phyloP scores from a whole-genome alignment of 768 basidiomycete species.

The Daedaleopsis nitida region DNA sequence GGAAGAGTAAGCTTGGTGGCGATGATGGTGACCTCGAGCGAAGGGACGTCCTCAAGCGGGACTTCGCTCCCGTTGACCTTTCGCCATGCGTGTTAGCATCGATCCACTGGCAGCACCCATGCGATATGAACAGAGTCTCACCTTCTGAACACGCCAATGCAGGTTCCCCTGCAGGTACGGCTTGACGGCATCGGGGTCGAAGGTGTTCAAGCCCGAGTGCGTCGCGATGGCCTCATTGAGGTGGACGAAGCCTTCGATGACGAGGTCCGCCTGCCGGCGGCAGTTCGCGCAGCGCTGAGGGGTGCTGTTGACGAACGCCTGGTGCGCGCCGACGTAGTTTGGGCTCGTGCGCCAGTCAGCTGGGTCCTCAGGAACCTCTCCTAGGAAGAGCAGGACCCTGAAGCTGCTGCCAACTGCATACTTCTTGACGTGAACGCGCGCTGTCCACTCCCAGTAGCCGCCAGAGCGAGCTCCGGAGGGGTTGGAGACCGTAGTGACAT shows the following conservation, averaged over 20 bases:
- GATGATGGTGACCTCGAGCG: conserved; percentile 11
- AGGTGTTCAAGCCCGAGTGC: not conserved
- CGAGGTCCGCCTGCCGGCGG: conserved; percentile 12
- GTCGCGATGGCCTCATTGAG: conserved; percentile 18
- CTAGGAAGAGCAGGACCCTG: conserved; percentile 51
- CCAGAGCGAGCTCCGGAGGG: not conserved
- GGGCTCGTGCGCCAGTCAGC: conserved; percentile 36
- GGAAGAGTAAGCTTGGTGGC: conserved; percentile 5
- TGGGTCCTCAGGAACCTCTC: conserved; percentile 28
- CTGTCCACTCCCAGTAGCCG: conserved; percentile 43
- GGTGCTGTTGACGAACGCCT: conserved; percentile 42
- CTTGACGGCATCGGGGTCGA: conserved; percentile 10
- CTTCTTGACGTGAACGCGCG: conserved; percentile 43
- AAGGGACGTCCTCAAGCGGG: conserved; percentile 1
- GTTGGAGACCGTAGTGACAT: not conserved
- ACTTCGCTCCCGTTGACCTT: conserved; percentile 9
- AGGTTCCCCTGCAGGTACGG: conserved; percentile 11
- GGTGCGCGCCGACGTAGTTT: conserved; percentile 44
- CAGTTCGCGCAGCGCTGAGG: conserved; percentile 44
- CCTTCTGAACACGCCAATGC: conserved; percentile 16
- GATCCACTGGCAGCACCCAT: too few species aligned
- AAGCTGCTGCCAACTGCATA: conserved; percentile 46
- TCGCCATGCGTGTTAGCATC: not conserved
- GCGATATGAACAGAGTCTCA: not conserved
- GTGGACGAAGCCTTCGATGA: conserved; percentile 24